Conservation (phyloP, 108 stramenopile species). For the Aurantiochytrium sp. region DNA sequence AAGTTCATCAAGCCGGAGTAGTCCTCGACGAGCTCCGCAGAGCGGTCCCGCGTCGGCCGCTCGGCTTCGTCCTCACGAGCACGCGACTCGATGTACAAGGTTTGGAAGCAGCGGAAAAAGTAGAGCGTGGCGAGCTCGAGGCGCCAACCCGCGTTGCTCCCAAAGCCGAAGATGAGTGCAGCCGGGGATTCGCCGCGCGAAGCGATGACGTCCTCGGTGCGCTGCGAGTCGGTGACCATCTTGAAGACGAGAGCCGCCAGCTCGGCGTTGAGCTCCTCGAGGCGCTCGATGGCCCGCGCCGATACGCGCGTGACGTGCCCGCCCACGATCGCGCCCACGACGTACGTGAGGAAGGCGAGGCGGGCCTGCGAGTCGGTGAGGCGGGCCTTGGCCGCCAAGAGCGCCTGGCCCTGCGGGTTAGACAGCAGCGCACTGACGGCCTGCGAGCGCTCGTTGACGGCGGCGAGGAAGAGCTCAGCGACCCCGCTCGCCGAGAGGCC, state of each 20-base stretch:
- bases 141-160: constrained; percentile 30
- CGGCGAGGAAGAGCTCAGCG: not conserved
- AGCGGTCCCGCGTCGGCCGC: not conserved
- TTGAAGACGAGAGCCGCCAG: constrained; percentile 5
- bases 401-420: not conserved
- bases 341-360: not conserved
- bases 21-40: not conserved
- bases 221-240: constrained; percentile 29
- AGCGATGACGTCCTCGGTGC: not conserved
- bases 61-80: not conserved
- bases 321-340: constrained; percentile 18
- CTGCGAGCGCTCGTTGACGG: not conserved
- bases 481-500: not conserved
- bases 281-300: constrained; percentile 16
- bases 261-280: not conserved
- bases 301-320: constrained; percentile 25
- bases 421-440: not conserved
- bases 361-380: constrained; percentile 9
- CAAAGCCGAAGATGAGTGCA: constrained; percentile 16
- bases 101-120: constrained; percentile 21
- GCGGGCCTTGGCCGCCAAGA: not conserved
- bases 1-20: not conserved
- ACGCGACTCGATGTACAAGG: constrained; percentile 14
- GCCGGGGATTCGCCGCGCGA: not conserved
- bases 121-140: constrained; percentile 26